Base-by-base conservation (phyloP, 192 early-diverging fungal genomes). In the Funneliformis mosseae region DNA sequence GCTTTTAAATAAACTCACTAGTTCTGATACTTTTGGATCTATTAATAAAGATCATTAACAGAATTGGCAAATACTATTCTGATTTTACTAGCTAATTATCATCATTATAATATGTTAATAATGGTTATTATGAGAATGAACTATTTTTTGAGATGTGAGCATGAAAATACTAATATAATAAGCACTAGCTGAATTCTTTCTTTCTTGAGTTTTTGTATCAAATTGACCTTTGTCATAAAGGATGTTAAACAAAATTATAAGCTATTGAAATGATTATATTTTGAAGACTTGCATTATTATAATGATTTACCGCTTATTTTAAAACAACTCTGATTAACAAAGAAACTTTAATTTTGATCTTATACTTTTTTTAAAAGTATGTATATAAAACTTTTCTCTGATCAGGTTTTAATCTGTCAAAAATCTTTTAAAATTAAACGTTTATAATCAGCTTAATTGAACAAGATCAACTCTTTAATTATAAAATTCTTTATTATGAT, bases 21-120 rank as follows among this genome's bases (percentile, higher is more conserved):
- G 98, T 99, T 46, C 98, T 97, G 81, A 99, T 99, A 45, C n/a
- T n/a, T n/a, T n/a, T n/a, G n/a, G n/a, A n/a, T n/a, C 97, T 96
- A 82, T 99, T 99, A 11, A 99, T 88, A 27, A 99, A 83, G 1
- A 99, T 89, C 95, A 98, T 96, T 1, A 97, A 97, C 2, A 98
- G 78, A n/a, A 99, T 92, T 0, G 97, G 98, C n/a, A 97, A 83
- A 83, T 95, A 97, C 87, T 95, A 99, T 78, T 94, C 90, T 23
- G 98, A 96, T 87, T 99, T 97, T 43, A 99, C 95, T 41, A 83
- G 82, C 76, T 94, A 91, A 33, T 94, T 94, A 81, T 99, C 98
- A 64, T 99, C 98, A 41, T 91, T 92, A 69, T 95, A 84, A 79
- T 95, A 95, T 7, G 88, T 90, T 39, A 99, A 83, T 43, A 99